phyloP scores from a whole-genome alignment of 352 stramenopile species.

The Phytophthora podocarpi region DNA sequence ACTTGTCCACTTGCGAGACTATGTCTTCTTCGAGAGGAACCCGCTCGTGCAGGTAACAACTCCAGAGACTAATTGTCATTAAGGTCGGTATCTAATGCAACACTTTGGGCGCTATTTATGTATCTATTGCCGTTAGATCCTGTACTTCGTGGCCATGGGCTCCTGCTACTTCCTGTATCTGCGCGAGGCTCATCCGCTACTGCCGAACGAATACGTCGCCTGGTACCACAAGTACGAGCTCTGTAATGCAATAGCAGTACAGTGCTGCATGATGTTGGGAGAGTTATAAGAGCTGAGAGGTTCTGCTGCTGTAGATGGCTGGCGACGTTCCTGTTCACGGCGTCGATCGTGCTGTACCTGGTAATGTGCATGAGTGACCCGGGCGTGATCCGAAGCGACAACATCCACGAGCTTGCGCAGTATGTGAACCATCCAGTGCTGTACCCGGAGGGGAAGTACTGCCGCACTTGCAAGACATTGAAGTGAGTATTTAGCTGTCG shows the following conservation, averaged over 20 bases:
- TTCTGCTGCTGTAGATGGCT: conserved; percentile 43
- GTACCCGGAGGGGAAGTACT: conserved; percentile 82
- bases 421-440: conserved; percentile 85
- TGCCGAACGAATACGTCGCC: conserved; percentile 69
- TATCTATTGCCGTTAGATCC: conserved; percentile 41
- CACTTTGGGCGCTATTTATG: not conserved
- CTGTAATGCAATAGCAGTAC: not conserved
- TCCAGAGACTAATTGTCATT: not conserved
- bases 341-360: conserved; percentile 65
- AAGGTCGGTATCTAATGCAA: not conserved
- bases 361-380: conserved; percentile 75
- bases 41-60: conserved; percentile 65
- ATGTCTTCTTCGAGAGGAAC: conserved; percentile 72
- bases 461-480: conserved; percentile 84
- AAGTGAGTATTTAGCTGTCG: conserved; percentile 54
- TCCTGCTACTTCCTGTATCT: conserved; percentile 77
- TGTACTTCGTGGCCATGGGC: conserved; percentile 82
- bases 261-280: too few species aligned
- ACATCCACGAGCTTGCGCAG: conserved; percentile 50
- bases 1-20: conserved; percentile 48
- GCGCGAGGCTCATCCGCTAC: conserved; percentile 54
- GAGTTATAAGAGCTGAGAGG: not conserved
- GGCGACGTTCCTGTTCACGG: conserved; percentile 52
- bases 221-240: conserved; percentile 64
- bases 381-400: conserved; percentile 70